These are phyloP conservation scores for Musa schizocarpa DNA, from an alignment of 176 grass and related monocot genomes.

Conservation along the genomic window DNA sequence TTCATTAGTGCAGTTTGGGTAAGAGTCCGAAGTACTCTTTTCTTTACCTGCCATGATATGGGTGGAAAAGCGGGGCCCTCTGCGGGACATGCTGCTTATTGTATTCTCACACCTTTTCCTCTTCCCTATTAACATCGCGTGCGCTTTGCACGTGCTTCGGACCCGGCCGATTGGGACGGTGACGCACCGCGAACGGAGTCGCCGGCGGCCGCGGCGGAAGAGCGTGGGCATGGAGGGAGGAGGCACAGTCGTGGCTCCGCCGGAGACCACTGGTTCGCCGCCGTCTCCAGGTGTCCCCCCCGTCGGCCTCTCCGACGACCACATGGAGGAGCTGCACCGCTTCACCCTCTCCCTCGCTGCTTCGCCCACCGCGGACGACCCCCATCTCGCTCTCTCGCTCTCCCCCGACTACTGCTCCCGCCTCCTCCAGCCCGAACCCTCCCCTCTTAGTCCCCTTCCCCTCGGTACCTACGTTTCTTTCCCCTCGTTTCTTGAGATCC, in stretches of 20 bases:
- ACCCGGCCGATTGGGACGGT: too few relatives aligned
- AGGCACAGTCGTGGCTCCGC: background rate
- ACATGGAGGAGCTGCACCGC: constrained; percentile 42
- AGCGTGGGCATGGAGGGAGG: background rate
- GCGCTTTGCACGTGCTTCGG: too few relatives aligned
- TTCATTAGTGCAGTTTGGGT: too few relatives aligned
- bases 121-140: too few relatives aligned
- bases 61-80: too few relatives aligned
- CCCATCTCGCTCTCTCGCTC: constrained; percentile 24
- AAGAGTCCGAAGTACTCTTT: too few relatives aligned
- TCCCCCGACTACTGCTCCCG: constrained; percentile 40
- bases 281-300: constrained; percentile 34
- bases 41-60: too few relatives aligned
- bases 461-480: background rate
- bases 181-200: background rate
- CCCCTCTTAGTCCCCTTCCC: background rate
- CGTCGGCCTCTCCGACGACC: constrained; percentile 36
- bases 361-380: constrained; percentile 12
- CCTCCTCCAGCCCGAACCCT: constrained; percentile 37
- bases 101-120: too few relatives aligned
- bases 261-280: background rate
- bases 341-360: constrained; percentile 64
- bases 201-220: background rate
- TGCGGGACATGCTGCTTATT: too few relatives aligned
- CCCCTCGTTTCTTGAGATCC: background rate